Conservation (phyloP, 768 basidiomycete species). For the Pholiota molesta region DNA sequence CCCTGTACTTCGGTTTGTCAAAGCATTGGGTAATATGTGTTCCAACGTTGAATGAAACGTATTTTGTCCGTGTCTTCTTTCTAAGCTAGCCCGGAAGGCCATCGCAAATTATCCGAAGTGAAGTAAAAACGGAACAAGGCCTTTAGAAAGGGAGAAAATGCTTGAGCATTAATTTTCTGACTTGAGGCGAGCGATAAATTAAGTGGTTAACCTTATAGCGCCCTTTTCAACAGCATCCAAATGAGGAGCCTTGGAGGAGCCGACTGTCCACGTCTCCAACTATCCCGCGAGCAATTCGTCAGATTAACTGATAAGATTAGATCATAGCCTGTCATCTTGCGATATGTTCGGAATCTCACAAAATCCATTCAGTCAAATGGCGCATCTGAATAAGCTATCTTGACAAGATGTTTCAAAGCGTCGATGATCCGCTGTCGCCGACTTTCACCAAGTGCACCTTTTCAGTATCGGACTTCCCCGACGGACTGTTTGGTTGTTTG, state of each 20-base stretch:
- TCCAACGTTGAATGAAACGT: not conserved
- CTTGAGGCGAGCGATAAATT: no score
- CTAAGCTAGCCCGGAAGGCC: not conserved
- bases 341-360: conserved; percentile 1
- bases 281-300: not conserved
- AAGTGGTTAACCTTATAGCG: no score
- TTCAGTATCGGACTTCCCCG: not conserved
- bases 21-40: not conserved
- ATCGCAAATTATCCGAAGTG: not conserved
- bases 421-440: conserved; percentile 7
- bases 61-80: not conserved
- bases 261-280: no score
- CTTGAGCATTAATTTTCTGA: no score
- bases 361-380: not conserved
- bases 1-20: not conserved
- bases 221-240: no score
- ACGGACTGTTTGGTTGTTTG: not conserved
- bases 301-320: conserved; percentile 8
- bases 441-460: not conserved
- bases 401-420: conserved; percentile 1
- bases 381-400: not conserved
- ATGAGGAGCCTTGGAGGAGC: no score
- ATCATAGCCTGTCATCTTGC: conserved; percentile 3
- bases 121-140: no score
- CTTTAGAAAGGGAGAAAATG: no score